These are phyloP conservation scores for Murraya koenigii DNA, from an alignment of 345 rosid species.

Conservation along the genomic window DNA sequence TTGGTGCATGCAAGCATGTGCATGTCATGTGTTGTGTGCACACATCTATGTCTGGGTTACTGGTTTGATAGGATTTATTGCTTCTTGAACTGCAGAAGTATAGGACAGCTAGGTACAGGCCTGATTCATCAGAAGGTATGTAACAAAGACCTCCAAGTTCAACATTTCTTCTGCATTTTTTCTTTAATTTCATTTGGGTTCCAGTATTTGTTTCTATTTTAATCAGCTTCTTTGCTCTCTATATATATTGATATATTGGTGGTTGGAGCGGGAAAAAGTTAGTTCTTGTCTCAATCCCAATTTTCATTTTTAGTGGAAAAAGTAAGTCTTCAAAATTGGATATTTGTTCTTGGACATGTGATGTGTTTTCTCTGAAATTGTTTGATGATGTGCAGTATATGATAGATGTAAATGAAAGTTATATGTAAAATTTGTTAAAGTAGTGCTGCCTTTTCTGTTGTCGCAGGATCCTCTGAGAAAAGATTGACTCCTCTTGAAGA, in stretches of 20 bases:
- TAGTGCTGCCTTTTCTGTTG: conserved; percentile 2
- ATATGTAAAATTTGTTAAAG: neutral
- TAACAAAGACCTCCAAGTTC: conserved; percentile 9
- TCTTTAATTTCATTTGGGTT: neutral
- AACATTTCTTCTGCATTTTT: neutral
- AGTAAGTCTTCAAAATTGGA: neutral
- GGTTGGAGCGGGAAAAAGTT: neutral
- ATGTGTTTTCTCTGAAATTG: neutral
- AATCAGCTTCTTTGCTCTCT: neutral
- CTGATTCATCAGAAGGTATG: conserved; percentile 79
- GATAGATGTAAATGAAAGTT: neutral
- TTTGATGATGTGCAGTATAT: neutral
- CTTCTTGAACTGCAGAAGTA: conserved; percentile 67
- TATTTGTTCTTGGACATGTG: neutral
- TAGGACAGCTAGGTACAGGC: conserved; percentile 72
- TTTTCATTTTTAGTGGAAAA: neutral
- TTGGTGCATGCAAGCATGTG: neutral
- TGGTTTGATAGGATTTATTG: conserved; percentile 21
- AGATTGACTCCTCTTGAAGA: conserved; percentile 59
- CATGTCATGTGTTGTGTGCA: conserved; percentile 1
- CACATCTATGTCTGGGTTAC: conserved; percentile 3
- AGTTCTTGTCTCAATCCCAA: neutral
- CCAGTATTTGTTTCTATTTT: neutral
- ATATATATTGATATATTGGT: no score
- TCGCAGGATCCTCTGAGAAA: conserved; percentile 64